Base-by-base conservation (phyloP, 345 rosid genomes). In the Nasturtium officinale region DNA sequence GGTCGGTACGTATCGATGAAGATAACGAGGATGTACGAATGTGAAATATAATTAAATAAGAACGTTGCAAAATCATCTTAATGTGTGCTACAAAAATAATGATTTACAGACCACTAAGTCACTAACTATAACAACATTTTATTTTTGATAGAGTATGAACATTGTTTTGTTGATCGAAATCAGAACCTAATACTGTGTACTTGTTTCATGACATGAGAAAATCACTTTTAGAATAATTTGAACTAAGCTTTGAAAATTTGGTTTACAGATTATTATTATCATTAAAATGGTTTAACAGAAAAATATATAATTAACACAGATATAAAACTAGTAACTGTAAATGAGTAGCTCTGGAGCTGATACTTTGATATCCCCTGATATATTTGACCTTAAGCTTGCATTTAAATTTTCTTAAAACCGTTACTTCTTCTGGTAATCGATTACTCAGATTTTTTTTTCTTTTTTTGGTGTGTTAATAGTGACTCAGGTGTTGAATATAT, bases 1-100 rank as follows among this genome's bases (percentile, higher is more conserved):
- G 7, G 42, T 65, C 35, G 43, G 66, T 74, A 43, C 38, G 21
- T 7, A 73, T 73, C 51, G 13, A n/a, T 37, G 60, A 58, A 66
- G 12, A 45, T 64, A 46, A 65, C 50, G 21, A 64, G 26, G 38
- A 43, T 64, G 48, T 73, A n/a, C 56, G 13, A 62, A 61, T 40
- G 13, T 61, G 17, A 37, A 35, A 38, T 72, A 42, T 11, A 50
- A 48, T 26, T 15, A 40, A 51, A 37, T 29, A 51, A 13, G 43
- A 51, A 71, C 32, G 23, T 42, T 61, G 5, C n/a, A 38, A 37
- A 5, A 4, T 5, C 26, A 33, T 21, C 47, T 33, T 10, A 33
- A 50, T 29, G 32, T 4, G 32, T 29, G 32, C 32, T 29, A 29
- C 32, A 4, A 29, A 21, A 7, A 29, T 28, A 26, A 25, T 9